Conservation (phyloP, 352 stramenopile genomes). For the Pythium insidiosum region DNA sequence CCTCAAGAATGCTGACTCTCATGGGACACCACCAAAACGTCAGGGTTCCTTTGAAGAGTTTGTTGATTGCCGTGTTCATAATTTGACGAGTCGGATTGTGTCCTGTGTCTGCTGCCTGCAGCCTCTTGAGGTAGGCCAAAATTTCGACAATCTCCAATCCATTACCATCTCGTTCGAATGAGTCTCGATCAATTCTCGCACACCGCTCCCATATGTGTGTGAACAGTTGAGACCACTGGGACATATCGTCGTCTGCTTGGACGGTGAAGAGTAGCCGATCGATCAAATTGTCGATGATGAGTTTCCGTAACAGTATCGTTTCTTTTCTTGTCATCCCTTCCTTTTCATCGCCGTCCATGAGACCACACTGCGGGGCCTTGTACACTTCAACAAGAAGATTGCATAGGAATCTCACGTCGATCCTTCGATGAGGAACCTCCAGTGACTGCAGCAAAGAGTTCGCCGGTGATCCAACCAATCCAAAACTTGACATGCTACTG, state of each 20-base stretch:
- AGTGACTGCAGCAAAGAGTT: too few species aligned
- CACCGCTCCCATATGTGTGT: slow-evolving; percentile 47
- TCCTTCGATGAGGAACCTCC: slow-evolving; percentile 5
- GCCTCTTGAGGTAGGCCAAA: slow-evolving; percentile 44
- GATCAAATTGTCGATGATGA: slow-evolving; percentile 68
- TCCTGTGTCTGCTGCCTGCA: slow-evolving; percentile 22
- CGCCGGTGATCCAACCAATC: too few species aligned
- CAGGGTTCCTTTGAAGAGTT: slow-evolving; percentile 57
- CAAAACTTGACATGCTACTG: too few species aligned
- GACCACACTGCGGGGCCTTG: slow-evolving; percentile 11
- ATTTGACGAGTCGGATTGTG: slow-evolving; percentile 12
- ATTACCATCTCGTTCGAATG: slow-evolving; percentile 14
- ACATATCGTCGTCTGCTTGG: slow-evolving; percentile 18
- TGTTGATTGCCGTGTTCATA: slow-evolving; percentile 28
- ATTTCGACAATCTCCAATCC: slow-evolving; percentile 50
- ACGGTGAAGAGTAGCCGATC: slow-evolving; percentile 49
- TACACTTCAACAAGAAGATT: slow-evolving; percentile 70
- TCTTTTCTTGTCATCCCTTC: slow-evolving; percentile 27
- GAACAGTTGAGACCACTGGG: slow-evolving; percentile 61
- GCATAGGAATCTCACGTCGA: slow-evolving; percentile 75
- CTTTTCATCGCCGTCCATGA: slow-evolving; percentile 8
- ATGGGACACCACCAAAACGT: slow-evolving; percentile 60
- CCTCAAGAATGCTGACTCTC: slow-evolving; percentile 26
- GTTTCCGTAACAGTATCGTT: slow-evolving; percentile 15
- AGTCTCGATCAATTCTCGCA: slow-evolving; percentile 11